Conservation (phyloP, 2,329 filamentous ascomycete species). For the Fusarium sp. region DNA sequence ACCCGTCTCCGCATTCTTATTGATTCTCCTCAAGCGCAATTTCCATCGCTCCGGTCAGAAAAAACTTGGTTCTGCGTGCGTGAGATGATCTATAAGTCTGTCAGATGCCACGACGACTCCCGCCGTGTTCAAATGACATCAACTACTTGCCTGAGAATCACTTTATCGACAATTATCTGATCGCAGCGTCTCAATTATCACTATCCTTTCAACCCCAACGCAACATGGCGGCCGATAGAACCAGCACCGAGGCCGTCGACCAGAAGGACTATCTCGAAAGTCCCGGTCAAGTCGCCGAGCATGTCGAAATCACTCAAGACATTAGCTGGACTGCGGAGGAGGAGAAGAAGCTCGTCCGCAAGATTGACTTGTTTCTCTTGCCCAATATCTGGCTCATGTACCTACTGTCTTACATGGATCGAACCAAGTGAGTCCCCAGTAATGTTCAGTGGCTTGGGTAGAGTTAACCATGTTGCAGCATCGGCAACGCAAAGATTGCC, state of each 20-base stretch:
- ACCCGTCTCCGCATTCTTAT: neutral
- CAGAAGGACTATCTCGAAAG: constrained; percentile 5
- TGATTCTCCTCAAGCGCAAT: neutral
- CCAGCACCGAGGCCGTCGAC: neutral
- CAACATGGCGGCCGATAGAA: neutral
- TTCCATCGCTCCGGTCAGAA: neutral
- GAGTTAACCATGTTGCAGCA: no score
- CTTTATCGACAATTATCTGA: neutral
- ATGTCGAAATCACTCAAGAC: constrained; percentile 7
- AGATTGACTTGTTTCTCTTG: constrained; percentile 54
- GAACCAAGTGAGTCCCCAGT: constrained; percentile 75
- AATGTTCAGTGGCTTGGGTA: no score
- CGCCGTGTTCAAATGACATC: neutral
- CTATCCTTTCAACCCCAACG: neutral
- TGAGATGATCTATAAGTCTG: neutral
- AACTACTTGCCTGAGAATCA: neutral
- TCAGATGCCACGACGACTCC: neutral
- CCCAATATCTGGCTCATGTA: constrained; percentile 70
- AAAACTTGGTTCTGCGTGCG: neutral
- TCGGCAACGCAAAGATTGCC: constrained; percentile 66
- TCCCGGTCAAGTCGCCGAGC: constrained; percentile 28
- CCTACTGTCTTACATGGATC: constrained; percentile 69
- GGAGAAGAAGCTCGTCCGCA: constrained; percentile 50
- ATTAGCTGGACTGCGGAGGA: constrained; percentile 37
- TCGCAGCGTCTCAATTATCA: neutral